Evolutionary conservation across 1,284 basidiomycete genomes (phyloP).

Genomic region (Ganoderma lingzhi): DNA sequence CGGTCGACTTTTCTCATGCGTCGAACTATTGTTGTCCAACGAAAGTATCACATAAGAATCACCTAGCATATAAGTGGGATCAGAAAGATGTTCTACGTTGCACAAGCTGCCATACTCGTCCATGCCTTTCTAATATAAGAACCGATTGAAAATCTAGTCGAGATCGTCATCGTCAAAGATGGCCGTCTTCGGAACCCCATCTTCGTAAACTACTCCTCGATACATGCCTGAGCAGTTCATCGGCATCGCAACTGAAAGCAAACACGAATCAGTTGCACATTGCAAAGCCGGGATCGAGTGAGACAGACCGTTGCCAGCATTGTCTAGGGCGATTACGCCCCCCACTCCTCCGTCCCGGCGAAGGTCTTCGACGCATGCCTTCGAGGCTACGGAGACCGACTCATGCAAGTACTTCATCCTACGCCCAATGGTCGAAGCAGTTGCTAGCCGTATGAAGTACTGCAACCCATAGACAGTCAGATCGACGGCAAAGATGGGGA

Average conservation of each 20-base stretch:
- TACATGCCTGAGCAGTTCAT: slow-evolving; percentile 85
- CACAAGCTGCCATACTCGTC: no score
- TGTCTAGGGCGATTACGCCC: slow-evolving; percentile 76
- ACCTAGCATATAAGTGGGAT: no score
- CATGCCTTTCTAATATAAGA: neutral
- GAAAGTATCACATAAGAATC: no score
- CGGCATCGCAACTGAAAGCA: slow-evolving; percentile 65
- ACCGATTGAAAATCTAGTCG: slow-evolving; percentile 20
- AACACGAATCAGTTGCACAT: neutral
- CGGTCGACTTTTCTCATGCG: no score
- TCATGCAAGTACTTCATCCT: slow-evolving; percentile 71
- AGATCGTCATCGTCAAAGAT: slow-evolving; percentile 79
- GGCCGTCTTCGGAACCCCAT: slow-evolving; percentile 75
- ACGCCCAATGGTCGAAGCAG: slow-evolving; percentile 70
- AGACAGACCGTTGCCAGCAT: slow-evolving; percentile 34
- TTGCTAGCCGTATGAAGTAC: slow-evolving; percentile 80
- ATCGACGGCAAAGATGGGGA: neutral
- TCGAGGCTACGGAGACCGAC: slow-evolving; percentile 61
- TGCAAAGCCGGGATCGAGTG: no score
- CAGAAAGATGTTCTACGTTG: no score
- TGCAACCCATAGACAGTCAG: slow-evolving; percentile 38
- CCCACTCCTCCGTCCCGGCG: slow-evolving; percentile 65
- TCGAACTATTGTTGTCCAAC: no score
- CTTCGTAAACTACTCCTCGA: slow-evolving; percentile 72
- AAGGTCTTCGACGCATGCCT: slow-evolving; percentile 62